Evolutionary conservation across 73 alveolate genomes (phyloP), one percentile per base, ranked within the genome.

Genomic region (Paramecium pentaurelia): DNA sequence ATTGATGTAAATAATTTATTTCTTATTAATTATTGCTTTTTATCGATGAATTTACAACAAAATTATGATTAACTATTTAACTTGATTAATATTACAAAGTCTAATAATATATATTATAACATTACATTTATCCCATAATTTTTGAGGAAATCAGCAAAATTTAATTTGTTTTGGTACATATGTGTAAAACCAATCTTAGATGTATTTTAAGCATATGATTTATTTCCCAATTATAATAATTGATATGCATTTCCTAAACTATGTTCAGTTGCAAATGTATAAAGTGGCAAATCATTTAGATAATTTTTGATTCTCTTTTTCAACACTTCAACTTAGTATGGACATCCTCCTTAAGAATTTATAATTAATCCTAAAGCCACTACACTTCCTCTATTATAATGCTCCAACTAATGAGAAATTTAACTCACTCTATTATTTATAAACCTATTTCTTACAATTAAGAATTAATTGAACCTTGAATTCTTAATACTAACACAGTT

Each of bases 301-400:
- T 80, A 80, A 25, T 25, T 44, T 8, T 8, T 20, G 11, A 80
- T 47, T 6, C 18, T 40, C 30, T 80, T 42, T 9, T 7, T 10
- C 4, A 45, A 27, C 27, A 18, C 14, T 42, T 45, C 75, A 45
- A 80, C 70, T 37, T 37, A 77, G 40, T 77, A 77, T 10, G 64
- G 89, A 42, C 89, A 77, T 37, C 89, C 89, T 40, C 89, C 89
- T 40, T 44, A 20, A 6, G 91, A 80, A 49, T 80, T 80, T 9
- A 47, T 25, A 8, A 44, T 37, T 45, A 80, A 20, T 32, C 75
- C 77, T 14, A 80, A 36, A 30, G 87, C 77, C 7, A 14, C 58
- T 14, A 80, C 7, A 22, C 75, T 10, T 44, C 91, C 73, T 44
- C 6, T 44, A 42, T 45, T 80, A 10, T 80, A 80, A 49, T 28